These are phyloP conservation scores for Effrenium voratum DNA, from an alignment of 73 alveolate genomes.

Conservation along the genomic window DNA sequence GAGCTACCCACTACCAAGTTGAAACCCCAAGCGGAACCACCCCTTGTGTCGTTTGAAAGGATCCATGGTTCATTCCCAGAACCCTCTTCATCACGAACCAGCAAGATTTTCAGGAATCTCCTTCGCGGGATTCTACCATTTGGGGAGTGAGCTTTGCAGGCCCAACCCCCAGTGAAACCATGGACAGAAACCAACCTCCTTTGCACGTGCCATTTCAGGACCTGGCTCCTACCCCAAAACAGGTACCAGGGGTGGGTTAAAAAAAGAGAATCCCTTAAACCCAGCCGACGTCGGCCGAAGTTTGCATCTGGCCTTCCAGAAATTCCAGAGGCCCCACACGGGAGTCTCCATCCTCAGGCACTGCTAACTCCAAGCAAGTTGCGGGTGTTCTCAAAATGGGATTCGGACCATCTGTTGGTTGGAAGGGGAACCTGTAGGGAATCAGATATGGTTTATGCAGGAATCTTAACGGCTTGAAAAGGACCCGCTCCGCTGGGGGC, in stretches of 20 bases:
- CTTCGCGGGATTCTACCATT: neutral
- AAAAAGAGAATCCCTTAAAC: neutral
- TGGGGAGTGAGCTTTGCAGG: neutral
- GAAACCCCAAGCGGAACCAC: no score
- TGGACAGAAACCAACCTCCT: neutral
- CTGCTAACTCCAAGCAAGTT: neutral
- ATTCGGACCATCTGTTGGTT: neutral
- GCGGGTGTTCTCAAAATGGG: neutral
- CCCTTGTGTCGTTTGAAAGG: no score
- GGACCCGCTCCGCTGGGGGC: neutral
- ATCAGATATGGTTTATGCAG: neutral
- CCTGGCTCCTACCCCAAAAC: neutral
- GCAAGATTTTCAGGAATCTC: no score
- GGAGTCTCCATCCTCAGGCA: slow-evolving; percentile 57
- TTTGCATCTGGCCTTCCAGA: slow-evolving; percentile 16
- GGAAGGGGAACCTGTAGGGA: neutral
- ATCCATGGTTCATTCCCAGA: no score
- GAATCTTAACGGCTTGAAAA: neutral
- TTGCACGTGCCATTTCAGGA: neutral
- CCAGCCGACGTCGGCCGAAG: neutral
- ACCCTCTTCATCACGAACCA: no score
- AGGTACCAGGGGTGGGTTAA: neutral
- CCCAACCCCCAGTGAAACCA: neutral
- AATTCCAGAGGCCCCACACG: slow-evolving; percentile 61
- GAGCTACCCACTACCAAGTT: no score